Evolutionary conservation across 306 rosid genomes (phyloP).

Genomic region (Sicyos baderoa): DNA sequence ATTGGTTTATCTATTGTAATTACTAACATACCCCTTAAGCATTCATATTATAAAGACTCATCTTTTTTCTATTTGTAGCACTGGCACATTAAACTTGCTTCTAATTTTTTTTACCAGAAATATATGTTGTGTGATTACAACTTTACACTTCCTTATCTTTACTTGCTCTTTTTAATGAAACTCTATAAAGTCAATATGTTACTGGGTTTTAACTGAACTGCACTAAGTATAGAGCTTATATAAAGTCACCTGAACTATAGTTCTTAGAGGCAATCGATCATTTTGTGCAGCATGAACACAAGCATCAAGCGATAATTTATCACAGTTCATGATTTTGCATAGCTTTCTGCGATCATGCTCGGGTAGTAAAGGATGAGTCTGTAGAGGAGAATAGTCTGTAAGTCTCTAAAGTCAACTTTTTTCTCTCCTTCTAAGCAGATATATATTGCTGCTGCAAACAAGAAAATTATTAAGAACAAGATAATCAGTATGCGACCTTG

Average conservation of each 20-base stretch:
- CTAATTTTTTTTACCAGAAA: not conserved
- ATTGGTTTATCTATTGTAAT: too few species aligned
- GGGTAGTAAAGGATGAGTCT: constrained; percentile 65
- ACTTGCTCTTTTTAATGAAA: not conserved
- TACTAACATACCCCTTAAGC: too few species aligned
- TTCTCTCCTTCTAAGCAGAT: constrained; percentile 11
- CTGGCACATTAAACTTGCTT: constrained; percentile 7
- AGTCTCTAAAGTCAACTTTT: constrained; percentile 1
- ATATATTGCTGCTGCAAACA: not conserved
- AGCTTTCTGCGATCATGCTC: constrained; percentile 83
- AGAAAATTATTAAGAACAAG: constrained; percentile 17
- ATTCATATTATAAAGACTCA: not conserved
- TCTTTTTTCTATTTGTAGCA: not conserved
- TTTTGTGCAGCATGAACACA: constrained; percentile 90
- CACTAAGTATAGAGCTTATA: not conserved
- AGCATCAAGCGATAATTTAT: constrained; percentile 89
- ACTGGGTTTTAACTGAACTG: not conserved
- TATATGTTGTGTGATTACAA: not conserved
- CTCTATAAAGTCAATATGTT: not conserved
- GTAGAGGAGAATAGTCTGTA: constrained; percentile 25
- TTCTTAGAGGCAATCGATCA: constrained; percentile 85
- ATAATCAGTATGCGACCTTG: constrained; percentile 45
- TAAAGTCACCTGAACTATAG: constrained; percentile 64
- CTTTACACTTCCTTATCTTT: not conserved
- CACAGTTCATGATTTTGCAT: constrained; percentile 75